Evolutionary conservation across 805 yeast genomes (phyloP), one percentile per base, ranked within the genome.

Genomic region (Metschnikowia rubicola): DNA sequence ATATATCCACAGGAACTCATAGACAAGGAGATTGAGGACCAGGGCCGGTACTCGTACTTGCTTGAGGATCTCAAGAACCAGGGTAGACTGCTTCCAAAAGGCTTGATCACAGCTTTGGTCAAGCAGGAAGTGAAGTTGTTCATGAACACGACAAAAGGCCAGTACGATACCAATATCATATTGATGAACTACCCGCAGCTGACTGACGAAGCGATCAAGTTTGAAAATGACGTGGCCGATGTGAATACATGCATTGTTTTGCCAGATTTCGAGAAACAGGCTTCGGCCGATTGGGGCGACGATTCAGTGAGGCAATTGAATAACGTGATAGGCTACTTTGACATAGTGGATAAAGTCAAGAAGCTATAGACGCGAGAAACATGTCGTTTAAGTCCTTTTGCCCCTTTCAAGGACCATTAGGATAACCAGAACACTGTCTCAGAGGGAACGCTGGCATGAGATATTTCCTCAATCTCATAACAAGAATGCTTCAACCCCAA

Each of bases 171-270:
- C 30, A 68, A 70, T 35, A 78, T 81, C 33, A 54, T 83, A 0
- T 61, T 86, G 41, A 58, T 77, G 28, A 79, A 83, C 56, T 85
- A 78, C 59, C 91, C 92, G 3, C 74, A 71, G 41, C 70, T 73
- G 21, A 74, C 86, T 35, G 78, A 78, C 41, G 91, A 86, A 50
- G 85, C 88, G 3, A 78, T 83, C 44, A 81, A 79, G 56, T 86
- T 86, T 52, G 94, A 86, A 61, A 86, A 81, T 55, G 88, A 84
- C 48, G 73, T 86, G 28, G 75, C 83, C 2, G 74, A 75, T 9
- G 64, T 77, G 41, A 62, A 70, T 47, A 70, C 73, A 41, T 64
- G 73, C 51, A 44, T 80, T 35, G 63, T 71, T 26, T 53, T 68
- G 11, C 53, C 61, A 3, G 77, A 72, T 28, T 51, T 67, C 6